Base-by-base conservation (phyloP, 805 yeast genomes). In the Candida dajiaensis region DNA sequence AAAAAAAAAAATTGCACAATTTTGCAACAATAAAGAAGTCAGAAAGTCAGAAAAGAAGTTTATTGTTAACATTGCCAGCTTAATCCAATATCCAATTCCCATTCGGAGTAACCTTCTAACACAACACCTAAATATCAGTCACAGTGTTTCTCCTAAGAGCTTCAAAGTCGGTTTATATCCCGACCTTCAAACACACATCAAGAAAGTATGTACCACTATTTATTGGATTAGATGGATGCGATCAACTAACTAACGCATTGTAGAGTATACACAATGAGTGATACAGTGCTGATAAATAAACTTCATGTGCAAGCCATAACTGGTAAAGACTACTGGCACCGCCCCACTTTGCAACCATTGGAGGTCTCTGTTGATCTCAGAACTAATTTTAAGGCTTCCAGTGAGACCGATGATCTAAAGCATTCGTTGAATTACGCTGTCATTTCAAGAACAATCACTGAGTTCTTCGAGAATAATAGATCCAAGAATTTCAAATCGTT, bases 401-500 rank as follows among this genome's bases (percentile, higher is more conserved):
- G 92, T n/a, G 65, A 67, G 12, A 78, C 82, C 0, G 98, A 92
- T 65, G 92, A 90, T 59, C 72, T 92, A 55, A 77, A 79, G 49
- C 80, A 85, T 57, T 85, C 97, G 6, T 76, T 92, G 52, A 92
- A 92, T 65, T 92, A 92, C 64, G 97, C 96, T 2, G 89, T 81
- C 5, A 74, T 92, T 5, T 79, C 92, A 4, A 71, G 88, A 43
- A 77, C 78, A 37, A 67, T 92, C n/a, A 63, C 76, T 36, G 69
- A 72, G 6, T 76, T 66, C 52, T 76, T 85, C 51, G 76, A 71
- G 37, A 44, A 61, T 6, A 63, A 72, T 49, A 66, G 65, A 21
- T 69, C 60, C 46, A 59, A 45, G 25, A 65, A 68, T 53, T 71
- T 62, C 65, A 65, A 57, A 52, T 65, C 59, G 1, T 46, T 69